Evolutionary conservation across 768 basidiomycete species (phyloP).

Genomic region (Cystobasidium ongulense): DNA sequence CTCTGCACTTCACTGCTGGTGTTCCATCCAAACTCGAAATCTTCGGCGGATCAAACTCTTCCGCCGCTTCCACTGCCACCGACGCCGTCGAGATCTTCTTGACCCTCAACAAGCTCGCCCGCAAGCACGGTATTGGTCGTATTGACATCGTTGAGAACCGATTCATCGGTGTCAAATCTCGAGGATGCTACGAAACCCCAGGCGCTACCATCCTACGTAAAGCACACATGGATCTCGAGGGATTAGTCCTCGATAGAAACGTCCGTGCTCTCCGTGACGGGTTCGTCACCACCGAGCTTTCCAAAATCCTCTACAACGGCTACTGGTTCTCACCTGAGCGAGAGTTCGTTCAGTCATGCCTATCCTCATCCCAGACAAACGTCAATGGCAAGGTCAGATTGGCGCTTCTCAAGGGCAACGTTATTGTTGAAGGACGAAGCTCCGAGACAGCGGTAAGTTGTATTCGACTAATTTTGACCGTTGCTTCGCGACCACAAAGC

Average conservation of each 20-base stretch:
- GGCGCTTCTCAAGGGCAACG: constrained; percentile 93
- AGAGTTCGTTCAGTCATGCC: constrained; percentile 82
- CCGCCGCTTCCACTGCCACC: constrained; percentile 57
- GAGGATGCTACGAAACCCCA: constrained; percentile 98
- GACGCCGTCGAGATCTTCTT: constrained; percentile 91
- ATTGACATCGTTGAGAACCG: constrained; percentile 99
- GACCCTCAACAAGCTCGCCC: constrained; percentile 76
- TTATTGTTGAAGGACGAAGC: constrained; percentile 80
- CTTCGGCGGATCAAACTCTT: constrained; percentile 45
- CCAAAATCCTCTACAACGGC: constrained; percentile 91
- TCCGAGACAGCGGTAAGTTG: constrained; percentile 63
- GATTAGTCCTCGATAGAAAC: constrained; percentile 93
- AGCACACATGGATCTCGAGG: constrained; percentile 94
- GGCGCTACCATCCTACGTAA: constrained; percentile 90
- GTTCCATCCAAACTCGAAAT: constrained; percentile 75
- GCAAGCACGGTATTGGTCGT: constrained; percentile 91
- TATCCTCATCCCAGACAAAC: constrained; percentile 88
- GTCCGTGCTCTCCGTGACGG: constrained; percentile 89
- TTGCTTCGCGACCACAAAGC: background rate
- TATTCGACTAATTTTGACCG: background rate
- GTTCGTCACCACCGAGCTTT: constrained; percentile 82
- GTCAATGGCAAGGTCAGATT: constrained; percentile 88
- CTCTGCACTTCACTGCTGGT: constrained; percentile 77
- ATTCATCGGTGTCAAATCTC: constrained; percentile 97
- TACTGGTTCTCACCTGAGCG: constrained; percentile 99